These are phyloP conservation scores for Colletotrichum euphorbiae DNA, from an alignment of 2,329 filamentous ascomycete genomes.

Conservation along the genomic window DNA sequence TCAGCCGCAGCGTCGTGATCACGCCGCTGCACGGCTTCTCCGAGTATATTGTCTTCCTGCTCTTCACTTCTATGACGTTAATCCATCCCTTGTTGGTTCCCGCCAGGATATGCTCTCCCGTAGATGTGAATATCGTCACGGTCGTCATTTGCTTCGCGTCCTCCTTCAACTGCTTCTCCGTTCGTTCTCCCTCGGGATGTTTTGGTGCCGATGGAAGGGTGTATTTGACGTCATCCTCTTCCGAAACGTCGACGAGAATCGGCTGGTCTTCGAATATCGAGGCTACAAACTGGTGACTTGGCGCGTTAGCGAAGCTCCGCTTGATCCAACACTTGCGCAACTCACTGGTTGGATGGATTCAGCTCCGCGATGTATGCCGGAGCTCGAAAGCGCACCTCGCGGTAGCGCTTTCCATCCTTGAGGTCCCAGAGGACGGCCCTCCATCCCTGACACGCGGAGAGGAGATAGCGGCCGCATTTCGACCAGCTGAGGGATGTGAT, in stretches of 20 bases:
- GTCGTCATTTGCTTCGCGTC: slow-evolving; percentile 97
- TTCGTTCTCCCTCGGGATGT: slow-evolving; percentile 77
- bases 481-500: slow-evolving; percentile 98
- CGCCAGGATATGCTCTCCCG: slow-evolving; percentile 88
- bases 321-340: neutral
- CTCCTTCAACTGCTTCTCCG: slow-evolving; percentile 88
- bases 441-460: slow-evolving; percentile 96
- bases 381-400: slow-evolving; percentile 90
- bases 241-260: slow-evolving; percentile 83
- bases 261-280: slow-evolving; percentile 95
- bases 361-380: slow-evolving; percentile 97
- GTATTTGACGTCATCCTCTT: slow-evolving; percentile 77
- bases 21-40: slow-evolving; percentile 89
- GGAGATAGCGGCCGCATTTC: slow-evolving; percentile 86
- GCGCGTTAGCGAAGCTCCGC: slow-evolving; percentile 6
- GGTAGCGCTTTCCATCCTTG: slow-evolving; percentile 73
- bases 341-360: slow-evolving; percentile 89
- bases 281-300: slow-evolving; percentile 80
- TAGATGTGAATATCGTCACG: slow-evolving; percentile 86
- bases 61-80: slow-evolving; percentile 90
- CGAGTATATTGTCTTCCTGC: slow-evolving; percentile 87
- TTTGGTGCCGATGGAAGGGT: slow-evolving; percentile 85
- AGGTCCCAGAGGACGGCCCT: slow-evolving; percentile 97
- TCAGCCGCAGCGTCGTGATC: slow-evolving; percentile 88
- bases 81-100: slow-evolving; percentile 96